Base-by-base conservation (phyloP, 495 filamentous ascomycete genomes). In the Penicillium nucicola region DNA sequence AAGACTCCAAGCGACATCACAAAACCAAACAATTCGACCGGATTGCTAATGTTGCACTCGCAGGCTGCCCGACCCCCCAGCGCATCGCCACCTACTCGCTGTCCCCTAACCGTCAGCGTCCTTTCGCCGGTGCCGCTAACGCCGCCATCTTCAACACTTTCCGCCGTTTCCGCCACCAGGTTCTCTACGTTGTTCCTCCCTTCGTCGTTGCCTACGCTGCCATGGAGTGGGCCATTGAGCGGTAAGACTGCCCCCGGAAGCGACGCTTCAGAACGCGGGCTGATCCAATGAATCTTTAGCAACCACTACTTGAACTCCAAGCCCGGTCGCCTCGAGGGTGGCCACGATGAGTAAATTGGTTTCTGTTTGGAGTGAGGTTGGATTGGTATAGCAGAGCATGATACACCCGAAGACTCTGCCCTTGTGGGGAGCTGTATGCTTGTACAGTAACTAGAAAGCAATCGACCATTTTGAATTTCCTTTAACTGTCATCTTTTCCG, bases 291-390 rank as follows among this genome's bases (percentile, higher is more conserved):
- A 34, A 36, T 3, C 25, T 44, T 20, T 46, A 95, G 91, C 69
- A 96, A 96, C 77, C 80, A 95, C 63, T 93, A 85, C 76, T 78
- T 93, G 58, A 93, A 95, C 81, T 93, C 88, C 62, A 96, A 96
- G 82, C 77, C 80, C 35, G 91, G 91, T 37, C 88, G 89, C 52
- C 61, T 64, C 15, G 68, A 70, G 65, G 61, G 57, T 58, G 65
- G 51, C 45, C 25, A 40, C 17, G 65, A 66, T 0, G 66, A 72
- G 56, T 76, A 74, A 72, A 70, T 61, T 42, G 17, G 45, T 48
- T 42, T 30, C n/a, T 44, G 37, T 44, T 43, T 33, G 45, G 46
- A 55, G 42, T 45, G 45, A 49, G 45, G 44, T 45, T 46, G 35
- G 39, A 48, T 52, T 55, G 44, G 48, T 59, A 59, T 59, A 59